Evolutionary conservation across 176 grass and related monocot genomes (phyloP).

Genomic region (Calamus simplicifolius): DNA sequence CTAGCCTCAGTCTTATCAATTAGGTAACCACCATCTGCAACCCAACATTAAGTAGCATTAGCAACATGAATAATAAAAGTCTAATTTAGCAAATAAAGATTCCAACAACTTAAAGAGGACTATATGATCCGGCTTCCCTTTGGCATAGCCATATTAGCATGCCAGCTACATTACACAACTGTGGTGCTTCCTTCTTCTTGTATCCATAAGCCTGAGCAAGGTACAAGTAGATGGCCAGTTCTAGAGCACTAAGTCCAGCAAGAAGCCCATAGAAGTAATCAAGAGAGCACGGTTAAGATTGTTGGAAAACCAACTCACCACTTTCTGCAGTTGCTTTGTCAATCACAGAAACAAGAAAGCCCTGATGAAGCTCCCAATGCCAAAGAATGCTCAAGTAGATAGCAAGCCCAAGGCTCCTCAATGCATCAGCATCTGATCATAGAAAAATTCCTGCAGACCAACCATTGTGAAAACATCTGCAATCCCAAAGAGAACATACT

Average conservation of each 20-base stretch:
- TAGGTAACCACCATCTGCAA: too few relatives aligned
- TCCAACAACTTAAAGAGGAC: too few relatives aligned
- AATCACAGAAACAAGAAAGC: constrained; percentile 39
- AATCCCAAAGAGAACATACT: constrained; percentile 58
- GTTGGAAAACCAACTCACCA: constrained; percentile 45
- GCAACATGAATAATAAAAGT: too few relatives aligned
- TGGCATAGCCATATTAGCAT: neutral
- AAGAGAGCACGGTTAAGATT: too few relatives aligned
- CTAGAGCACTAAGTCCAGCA: constrained; percentile 26
- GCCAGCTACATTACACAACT: constrained; percentile 21
- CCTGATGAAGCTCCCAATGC: constrained; percentile 45
- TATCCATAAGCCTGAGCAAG: constrained; percentile 32
- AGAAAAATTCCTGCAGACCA: constrained; percentile 91
- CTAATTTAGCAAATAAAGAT: too few relatives aligned
- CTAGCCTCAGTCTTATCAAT: too few relatives aligned
- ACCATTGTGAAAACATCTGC: constrained; percentile 76
- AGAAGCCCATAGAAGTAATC: too few relatives aligned
- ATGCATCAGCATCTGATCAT: constrained; percentile 56
- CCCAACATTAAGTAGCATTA: too few relatives aligned
- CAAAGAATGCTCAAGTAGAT: constrained; percentile 51
- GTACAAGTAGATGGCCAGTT: constrained; percentile 31
- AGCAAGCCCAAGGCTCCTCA: constrained; percentile 56
- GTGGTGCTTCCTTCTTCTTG: constrained; percentile 7
- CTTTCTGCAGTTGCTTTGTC: constrained; percentile 25
- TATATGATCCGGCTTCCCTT: too few relatives aligned